Percentiles rank a stretch among this genome's conserved stretches.
Evolutionary conservation across 176 grass and related monocot species (phyloP).

Genomic region (Rhynchospora pubera): DNA sequence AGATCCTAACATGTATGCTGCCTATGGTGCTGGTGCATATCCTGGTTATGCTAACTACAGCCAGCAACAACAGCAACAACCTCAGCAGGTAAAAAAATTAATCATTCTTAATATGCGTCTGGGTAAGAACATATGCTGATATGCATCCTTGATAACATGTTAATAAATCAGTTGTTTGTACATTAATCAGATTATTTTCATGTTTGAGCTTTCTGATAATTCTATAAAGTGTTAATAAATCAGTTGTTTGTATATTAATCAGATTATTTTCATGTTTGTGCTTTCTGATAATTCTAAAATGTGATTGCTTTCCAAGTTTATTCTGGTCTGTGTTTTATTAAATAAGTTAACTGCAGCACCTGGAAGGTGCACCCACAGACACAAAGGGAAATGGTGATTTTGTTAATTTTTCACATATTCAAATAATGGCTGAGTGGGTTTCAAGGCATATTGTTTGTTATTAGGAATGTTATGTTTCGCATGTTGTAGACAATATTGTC

Average conservation of each 20-base stretch:
- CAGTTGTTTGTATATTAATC: no score
- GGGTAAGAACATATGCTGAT: not conserved
- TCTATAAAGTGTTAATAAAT: no score
- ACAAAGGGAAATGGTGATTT: no score
- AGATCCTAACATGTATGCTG: slow-evolving; percentile 87
- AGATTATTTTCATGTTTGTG: no score
- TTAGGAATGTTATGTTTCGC: not conserved
- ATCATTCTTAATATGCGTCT: not conserved
- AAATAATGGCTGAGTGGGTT: no score
- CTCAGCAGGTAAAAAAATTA: slow-evolving; percentile 26
- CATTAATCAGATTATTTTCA: no score
- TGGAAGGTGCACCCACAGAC: not conserved
- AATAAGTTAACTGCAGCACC: not conserved
- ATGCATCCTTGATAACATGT: no score
- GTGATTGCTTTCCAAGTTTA: no score
- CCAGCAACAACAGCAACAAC: slow-evolving; percentile 54
- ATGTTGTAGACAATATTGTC: not conserved
- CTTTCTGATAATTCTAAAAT: not conserved
- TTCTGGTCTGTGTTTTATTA: not conserved
- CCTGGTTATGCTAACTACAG: slow-evolving; percentile 75
- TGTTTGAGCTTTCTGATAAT: no score
- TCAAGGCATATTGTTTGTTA: not conserved
- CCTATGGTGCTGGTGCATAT: slow-evolving; percentile 69
- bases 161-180: no score
- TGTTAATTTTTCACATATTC: no score